These are phyloP conservation scores for Tagetes erecta DNA, from an alignment of 129 eudicot genomes.

Conservation along the genomic window DNA sequence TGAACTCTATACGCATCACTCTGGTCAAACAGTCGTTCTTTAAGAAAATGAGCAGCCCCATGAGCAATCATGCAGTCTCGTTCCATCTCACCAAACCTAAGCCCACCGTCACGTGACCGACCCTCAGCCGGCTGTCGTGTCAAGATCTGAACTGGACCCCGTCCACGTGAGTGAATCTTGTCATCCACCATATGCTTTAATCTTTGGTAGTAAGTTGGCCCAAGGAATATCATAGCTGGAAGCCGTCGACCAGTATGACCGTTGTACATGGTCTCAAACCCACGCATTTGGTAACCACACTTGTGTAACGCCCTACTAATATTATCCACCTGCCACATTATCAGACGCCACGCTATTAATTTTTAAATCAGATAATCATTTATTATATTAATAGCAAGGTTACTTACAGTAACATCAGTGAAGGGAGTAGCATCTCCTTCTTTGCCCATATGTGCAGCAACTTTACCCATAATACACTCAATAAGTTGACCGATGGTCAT, in stretches of 20 bases:
- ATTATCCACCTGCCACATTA: slow-evolving; percentile 8
- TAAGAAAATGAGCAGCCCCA: slow-evolving; percentile 95
- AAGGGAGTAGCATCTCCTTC: slow-evolving; percentile 19
- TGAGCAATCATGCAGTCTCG: slow-evolving; percentile 99
- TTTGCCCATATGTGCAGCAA: slow-evolving; percentile 17
- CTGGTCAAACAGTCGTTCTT: slow-evolving; percentile 90
- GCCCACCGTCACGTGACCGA: slow-evolving; percentile 96
- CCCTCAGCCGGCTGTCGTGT: slow-evolving; percentile 99
- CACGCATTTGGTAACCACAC: slow-evolving; percentile 15
- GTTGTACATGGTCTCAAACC: slow-evolving; percentile 5
- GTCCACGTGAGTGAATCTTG: slow-evolving; percentile 14
- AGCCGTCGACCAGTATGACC: slow-evolving; percentile 1
- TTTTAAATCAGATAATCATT: background rate
- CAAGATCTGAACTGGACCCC: slow-evolving; percentile 94
- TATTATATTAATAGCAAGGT: background rate
- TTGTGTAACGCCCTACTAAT: slow-evolving; percentile 11
- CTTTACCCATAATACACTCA: slow-evolving; percentile 12
- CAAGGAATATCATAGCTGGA: background rate
- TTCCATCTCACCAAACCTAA: slow-evolving; percentile 97
- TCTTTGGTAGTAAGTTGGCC: background rate
- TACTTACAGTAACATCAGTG: slow-evolving; percentile 12
- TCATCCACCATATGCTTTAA: slow-evolving; percentile 15
- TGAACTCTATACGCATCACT: slow-evolving; percentile 96
- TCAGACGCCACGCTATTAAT: background rate
- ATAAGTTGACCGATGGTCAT: slow-evolving; percentile 20